These are phyloP conservation scores for Microbotryum scabiosae DNA, from an alignment of 1,284 basidiomycete genomes.

Conservation along the genomic window DNA sequence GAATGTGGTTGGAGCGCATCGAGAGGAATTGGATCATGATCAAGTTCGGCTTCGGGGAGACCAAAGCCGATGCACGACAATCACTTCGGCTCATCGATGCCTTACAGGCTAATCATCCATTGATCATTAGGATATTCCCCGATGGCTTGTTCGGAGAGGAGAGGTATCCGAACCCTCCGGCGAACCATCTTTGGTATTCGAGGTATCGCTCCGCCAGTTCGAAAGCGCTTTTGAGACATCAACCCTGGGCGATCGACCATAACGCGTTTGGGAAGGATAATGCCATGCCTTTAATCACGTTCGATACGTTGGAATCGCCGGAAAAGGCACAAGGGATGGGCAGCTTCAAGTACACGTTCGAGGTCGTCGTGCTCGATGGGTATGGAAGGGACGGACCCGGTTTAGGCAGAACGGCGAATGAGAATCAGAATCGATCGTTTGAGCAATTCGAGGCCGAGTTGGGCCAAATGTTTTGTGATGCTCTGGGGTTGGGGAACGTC, in stretches of 20 bases:
- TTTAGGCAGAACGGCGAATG: background rate
- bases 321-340: constrained; percentile 24
- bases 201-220: constrained; percentile 19
- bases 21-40: constrained; percentile 29
- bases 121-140: too few species aligned
- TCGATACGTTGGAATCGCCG: constrained; percentile 23
- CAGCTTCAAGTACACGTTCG: constrained; percentile 17
- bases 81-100: too few species aligned
- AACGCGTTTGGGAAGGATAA: background rate
- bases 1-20: constrained; percentile 16
- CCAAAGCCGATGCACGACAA: too few species aligned
- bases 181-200: constrained; percentile 26
- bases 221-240: constrained; percentile 8
- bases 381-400: constrained; percentile 1
- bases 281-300: constrained; percentile 3
- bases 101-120: too few species aligned
- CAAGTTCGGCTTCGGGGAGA: constrained; percentile 9
- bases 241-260: constrained; percentile 6
- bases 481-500: constrained; percentile 22
- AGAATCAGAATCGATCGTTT: constrained; percentile 1
- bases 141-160: too few species aligned
- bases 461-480: constrained; percentile 16
- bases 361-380: constrained; percentile 24
- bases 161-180: constrained; percentile 6
- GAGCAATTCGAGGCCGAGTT: constrained; percentile 14